Base-by-base conservation (phyloP, 2,329 filamentous ascomycete species). In the Xylariaceae sp. region DNA sequence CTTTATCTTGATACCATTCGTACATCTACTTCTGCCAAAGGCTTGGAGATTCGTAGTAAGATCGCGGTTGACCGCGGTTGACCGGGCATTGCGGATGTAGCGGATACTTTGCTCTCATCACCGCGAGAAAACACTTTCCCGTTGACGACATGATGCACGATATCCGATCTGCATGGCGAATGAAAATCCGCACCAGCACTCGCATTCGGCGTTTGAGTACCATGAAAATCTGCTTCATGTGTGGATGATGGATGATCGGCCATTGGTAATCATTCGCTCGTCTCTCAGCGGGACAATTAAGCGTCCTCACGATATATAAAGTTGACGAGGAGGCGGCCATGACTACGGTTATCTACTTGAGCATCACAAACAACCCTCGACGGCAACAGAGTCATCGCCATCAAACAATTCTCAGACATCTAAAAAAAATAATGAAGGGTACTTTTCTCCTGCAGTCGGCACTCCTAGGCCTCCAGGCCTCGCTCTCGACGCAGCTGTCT, bases 401-500 rank as follows among this genome's bases (percentile, higher is more conserved):
- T 6, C 8, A 11, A 37, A 7, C 35, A 37, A 37, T 37, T 11
- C 35, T 37, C 8, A 37, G 1, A 37, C 12, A 37, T 37, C 35
- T 7, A 37, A 37, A 37, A 37, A 19, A 19, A 19, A 19, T 19
- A 19, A 51, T 50, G 53, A 54, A 47, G 11, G 48, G 6, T 30
- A 32, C n/a, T 9, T 32, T 39, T 12, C 2, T 52, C 9, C 3
- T 29, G 12, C 44, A 6, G 6, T 4, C 9, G 12, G 44, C 30
- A 1, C 51, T 59, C 29, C 7, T 59, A 26, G 35, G 47, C 40
- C 41, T 59, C 11, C 51, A 42, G 29, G 50, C 50, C n/a, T 56
- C 56, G 2, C 32, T 55, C 41, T 57, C 49, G n/a, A 50, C 31
- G 30, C 57, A 57, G 35, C 19, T 52, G 1, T 26, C 7, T 9